Base-by-base conservation (phyloP, 306 rosid species). In the Urtica urens region DNA sequence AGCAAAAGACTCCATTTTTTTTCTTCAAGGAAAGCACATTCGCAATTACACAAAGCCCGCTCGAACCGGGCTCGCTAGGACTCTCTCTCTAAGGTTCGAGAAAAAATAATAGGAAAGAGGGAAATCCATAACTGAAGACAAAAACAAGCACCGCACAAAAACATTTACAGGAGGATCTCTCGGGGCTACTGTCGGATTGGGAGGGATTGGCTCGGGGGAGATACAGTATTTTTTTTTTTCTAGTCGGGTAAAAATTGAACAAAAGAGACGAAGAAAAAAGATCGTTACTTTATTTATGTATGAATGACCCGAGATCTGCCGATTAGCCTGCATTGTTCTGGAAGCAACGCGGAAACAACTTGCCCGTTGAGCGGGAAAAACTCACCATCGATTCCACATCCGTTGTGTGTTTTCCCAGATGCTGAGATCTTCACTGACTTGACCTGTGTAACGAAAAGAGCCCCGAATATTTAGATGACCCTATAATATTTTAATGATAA, bases 301-400 rank as follows among this genome's bases (percentile, higher is more conserved):
- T 71, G 78, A 61, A 49, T 65, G 51, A 27, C 29, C 40, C 28
- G 49, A 57, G 75, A 71, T 42, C 80, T 94, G 69, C 99, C 99
- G 53, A 90, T 85, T 44, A 90, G 94, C 63, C 99, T 82, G 83
- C 99, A 90, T 48, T 90, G 99, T 69, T 90, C 99, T 2, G 99
- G 99, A 67, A 85, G 94, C 80, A 90, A 40, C 21, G 92, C 70
- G 31, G 97, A 90, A 44, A 81, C 50, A 35, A 81, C 78, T 74
- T 85, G 92, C 30, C 95, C 99, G 57, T 70, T 72, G 44, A 82
- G 92, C 16, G 83, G 74, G 65, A 90, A 90, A 52, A 90, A 80
- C 76, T 90, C 99, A 42, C 99, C 99, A 76, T 90, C 99, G 65
- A 90, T 90, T 38, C 99, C 99, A 53, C 99, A 90, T 6, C 99